phyloP scores from a whole-genome alignment of 2,329 filamentous ascomycete species.

The Aureobasidium sp. region DNA sequence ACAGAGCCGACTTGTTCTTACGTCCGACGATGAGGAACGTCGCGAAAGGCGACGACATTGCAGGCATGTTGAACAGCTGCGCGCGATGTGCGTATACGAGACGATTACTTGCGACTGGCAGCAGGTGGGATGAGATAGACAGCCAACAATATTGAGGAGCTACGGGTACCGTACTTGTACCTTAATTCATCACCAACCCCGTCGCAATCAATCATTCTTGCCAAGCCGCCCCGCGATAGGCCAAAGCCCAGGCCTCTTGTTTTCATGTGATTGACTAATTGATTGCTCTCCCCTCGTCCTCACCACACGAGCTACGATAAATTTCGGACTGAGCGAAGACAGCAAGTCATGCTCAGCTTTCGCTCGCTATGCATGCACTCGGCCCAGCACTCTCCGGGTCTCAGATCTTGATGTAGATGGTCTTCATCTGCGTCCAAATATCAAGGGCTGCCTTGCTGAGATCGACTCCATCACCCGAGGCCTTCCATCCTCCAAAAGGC shows the following conservation, averaged over 20 bases:
- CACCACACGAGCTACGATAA: neutral
- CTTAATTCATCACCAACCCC: neutral
- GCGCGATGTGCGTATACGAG: neutral
- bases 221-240: conserved; percentile 11
- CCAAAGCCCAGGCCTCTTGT: neutral
- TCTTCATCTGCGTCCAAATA: conserved; percentile 26
- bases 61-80: conserved; percentile 15
- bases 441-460: conserved; percentile 30
- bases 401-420: conserved; percentile 30
- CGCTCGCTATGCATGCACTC: neutral
- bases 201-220: neutral
- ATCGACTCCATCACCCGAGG: conserved; percentile 45
- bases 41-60: conserved; percentile 57
- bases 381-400: neutral
- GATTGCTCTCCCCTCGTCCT: neutral
- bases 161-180: neutral
- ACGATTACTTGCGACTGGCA: neutral
- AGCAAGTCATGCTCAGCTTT: no score
- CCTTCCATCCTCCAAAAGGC: conserved; percentile 48
- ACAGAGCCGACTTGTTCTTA: conserved; percentile 45
- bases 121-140: neutral
- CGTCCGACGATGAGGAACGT: conserved; percentile 95
- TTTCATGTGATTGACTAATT: conserved; percentile 17
- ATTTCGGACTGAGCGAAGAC: neutral
- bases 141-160: neutral